Conservation (phyloP, 169 alveolate species). For the Miamiensis avidus region DNA sequence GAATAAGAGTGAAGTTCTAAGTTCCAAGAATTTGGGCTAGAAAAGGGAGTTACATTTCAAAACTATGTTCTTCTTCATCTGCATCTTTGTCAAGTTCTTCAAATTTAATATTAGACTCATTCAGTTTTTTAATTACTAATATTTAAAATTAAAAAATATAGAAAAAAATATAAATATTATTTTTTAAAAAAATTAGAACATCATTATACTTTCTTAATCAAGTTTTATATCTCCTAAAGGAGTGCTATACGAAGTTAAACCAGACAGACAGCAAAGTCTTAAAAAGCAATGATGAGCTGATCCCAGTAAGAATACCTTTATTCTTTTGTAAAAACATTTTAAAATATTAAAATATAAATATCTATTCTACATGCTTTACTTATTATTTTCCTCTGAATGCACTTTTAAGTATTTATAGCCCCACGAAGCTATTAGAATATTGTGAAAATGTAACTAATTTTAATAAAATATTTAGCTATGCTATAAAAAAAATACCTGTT, state of each 20-base stretch:
- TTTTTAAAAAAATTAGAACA: not conserved
- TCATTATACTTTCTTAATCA: conserved; percentile 48
- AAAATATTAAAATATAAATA: too few species aligned
- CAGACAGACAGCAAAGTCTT: conserved; percentile 49
- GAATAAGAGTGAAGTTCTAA: conserved; percentile 60
- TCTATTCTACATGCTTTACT: too few species aligned
- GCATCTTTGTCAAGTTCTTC: conserved; percentile 48
- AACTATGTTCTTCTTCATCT: conserved; percentile 71
- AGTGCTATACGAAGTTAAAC: conserved; percentile 55
- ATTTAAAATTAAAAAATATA: not conserved
- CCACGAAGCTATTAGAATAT: conserved; percentile 31
- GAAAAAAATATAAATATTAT: too few species aligned
- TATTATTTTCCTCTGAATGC: not conserved
- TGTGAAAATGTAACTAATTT: too few species aligned
- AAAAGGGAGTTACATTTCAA: conserved; percentile 63
- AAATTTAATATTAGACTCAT: conserved; percentile 21
- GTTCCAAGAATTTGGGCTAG: conserved; percentile 45
- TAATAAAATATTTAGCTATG: too few species aligned
- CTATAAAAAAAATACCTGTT: not conserved
- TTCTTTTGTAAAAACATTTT: too few species aligned
- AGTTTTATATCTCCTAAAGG: conserved; percentile 66
- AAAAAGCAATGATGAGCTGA: conserved; percentile 64
- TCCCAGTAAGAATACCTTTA: conserved; percentile 61
- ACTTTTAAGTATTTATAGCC: conserved; percentile 44
- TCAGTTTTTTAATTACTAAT: conserved; percentile 7